These are phyloP conservation scores for Pyricularia pennisetigena DNA, from an alignment of 2,329 filamentous ascomycete species.

Conservation along the genomic window DNA sequence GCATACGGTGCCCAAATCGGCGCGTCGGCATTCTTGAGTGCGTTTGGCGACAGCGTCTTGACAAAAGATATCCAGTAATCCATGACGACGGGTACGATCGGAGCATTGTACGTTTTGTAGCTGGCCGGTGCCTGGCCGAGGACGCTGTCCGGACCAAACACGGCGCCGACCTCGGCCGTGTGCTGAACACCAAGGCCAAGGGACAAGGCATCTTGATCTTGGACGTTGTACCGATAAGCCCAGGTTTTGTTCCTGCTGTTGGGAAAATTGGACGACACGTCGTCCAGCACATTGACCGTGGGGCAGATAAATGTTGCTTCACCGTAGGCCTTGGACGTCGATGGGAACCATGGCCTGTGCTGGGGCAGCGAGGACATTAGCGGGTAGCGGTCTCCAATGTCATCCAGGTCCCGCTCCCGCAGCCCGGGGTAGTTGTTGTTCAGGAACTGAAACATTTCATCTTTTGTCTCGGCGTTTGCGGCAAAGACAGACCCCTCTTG, in stretches of 20 bases:
- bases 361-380: conserved; percentile 20
- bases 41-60: conserved; percentile 32
- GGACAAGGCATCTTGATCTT: conserved; percentile 23
- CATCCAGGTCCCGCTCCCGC: conserved; percentile 17
- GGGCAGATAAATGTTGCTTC: conserved; percentile 36
- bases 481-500: conserved; percentile 37
- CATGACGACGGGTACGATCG: conserved; percentile 35
- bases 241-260: conserved; percentile 17
- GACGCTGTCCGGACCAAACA: conserved; percentile 35
- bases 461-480: conserved; percentile 22
- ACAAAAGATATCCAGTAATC: conserved; percentile 41
- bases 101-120: conserved; percentile 33
- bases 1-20: conserved; percentile 32
- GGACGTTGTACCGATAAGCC: conserved; percentile 40
- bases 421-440: conserved; percentile 33
- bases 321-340: conserved; percentile 30
- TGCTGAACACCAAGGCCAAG: conserved; percentile 37
- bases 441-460: conserved; percentile 29
- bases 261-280: conserved; percentile 11
- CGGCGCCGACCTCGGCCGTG: conserved; percentile 34
- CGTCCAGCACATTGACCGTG: conserved; percentile 26
- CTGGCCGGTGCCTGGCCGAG: conserved; percentile 20
- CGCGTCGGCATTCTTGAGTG: conserved; percentile 18
- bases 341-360: conserved; percentile 34
- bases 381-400: conserved; percentile 30